Evolutionary conservation across 176 grass and related monocot species (phyloP), one percentile per base, ranked within the genome.

Genomic region (Thinopyrum elongatum): DNA sequence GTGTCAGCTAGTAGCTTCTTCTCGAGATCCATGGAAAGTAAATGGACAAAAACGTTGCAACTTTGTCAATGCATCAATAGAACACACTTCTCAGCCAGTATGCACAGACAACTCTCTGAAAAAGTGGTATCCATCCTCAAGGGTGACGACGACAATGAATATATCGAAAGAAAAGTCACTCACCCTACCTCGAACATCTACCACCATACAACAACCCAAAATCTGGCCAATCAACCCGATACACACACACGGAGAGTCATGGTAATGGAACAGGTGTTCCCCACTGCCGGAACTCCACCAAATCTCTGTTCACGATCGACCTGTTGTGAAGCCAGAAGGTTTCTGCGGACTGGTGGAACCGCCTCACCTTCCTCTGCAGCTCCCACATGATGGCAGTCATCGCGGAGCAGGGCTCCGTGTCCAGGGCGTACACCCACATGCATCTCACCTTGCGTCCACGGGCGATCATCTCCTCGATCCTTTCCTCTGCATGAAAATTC

Each of bases 261-360:
- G 93, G 93, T 39, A 98, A 88, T 19, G 78, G 94, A 82, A 95
- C 79, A 67, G 91, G 93, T 16, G 90, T 92, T 80, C 86, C 92
- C 96, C 97, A 98, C 31, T 46, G 38, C 65, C 84, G 88, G 75
- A 94, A 95, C 82, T 98, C 90, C 23, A 88, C 38, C 41, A 96
- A 65, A 75, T 95, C 91, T 91, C 96, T 86, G 49, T 92, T 98
- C 66, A 98, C 88, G 59, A 98, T 70, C 14, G 91, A 89, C 47
- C 82, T 77, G 57, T 98, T 94, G 64, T 98, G 93, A 76, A 98
- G 91, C 96, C 96, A 98, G 82, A 98, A 98, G 1, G 96, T 98
- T 80, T 98, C 90, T 0, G 86, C 39, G 0, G 93, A 98, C 39
- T 95, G 96, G 79, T 95, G 96, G 74, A 98, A 98, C 63, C 62